Percentiles rank a stretch among this genome's conserved stretches.
Evolutionary conservation across 768 basidiomycete genomes (phyloP).

Genomic region (Hydnum rufescens): DNA sequence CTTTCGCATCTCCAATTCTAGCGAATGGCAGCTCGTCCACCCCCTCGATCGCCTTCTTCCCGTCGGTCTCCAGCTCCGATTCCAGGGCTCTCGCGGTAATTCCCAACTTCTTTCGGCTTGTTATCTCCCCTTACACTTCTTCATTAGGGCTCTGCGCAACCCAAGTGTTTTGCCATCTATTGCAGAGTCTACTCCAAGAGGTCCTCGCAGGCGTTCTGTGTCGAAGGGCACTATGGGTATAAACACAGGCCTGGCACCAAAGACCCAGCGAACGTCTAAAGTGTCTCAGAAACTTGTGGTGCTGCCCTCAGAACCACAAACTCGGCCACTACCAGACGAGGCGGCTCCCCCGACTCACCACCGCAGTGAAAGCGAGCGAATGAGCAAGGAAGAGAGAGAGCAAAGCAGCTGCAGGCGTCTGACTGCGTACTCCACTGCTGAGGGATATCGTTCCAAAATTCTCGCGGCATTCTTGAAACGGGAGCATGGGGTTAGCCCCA

Average conservation of each 20-base stretch:
- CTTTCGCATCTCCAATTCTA: not conserved
- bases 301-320: slow-evolving; percentile 78
- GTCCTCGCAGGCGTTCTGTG: not conserved
- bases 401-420: slow-evolving; percentile 62
- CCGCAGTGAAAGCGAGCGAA: slow-evolving; percentile 71
- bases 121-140: not conserved
- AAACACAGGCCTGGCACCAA: not conserved
- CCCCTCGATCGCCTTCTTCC: not conserved
- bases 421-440: slow-evolving; percentile 79
- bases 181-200: not conserved
- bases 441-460: slow-evolving; percentile 67
- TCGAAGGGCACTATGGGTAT: not conserved
- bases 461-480: slow-evolving; percentile 73
- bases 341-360: slow-evolving; percentile 36
- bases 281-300: slow-evolving; percentile 80
- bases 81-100: not conserved
- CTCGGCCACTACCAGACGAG: slow-evolving; percentile 38
- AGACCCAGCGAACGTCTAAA: slow-evolving; percentile 58
- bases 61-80: not conserved
- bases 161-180: not conserved
- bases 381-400: slow-evolving; percentile 72
- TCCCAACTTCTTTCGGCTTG: not conserved
- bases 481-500: slow-evolving; percentile 75
- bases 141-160: not conserved
- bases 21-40: not conserved